Conservation (phyloP, 169 alveolate genomes). For the Eimeria necatrix region DNA sequence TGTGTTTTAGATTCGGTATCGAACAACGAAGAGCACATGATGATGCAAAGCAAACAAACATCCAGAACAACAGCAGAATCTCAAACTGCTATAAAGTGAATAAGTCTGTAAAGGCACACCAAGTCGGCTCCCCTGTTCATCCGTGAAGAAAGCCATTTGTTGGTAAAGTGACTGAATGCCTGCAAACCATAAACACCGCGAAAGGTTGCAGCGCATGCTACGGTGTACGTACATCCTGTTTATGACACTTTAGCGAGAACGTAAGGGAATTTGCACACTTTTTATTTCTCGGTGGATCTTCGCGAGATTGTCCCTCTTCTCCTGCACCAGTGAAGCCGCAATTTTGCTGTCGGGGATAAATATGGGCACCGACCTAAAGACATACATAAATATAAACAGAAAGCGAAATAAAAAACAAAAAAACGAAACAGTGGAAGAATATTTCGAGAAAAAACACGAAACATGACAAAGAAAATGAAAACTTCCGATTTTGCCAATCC, state of each 20-base stretch:
- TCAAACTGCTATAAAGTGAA: no score
- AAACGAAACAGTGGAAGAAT: neutral
- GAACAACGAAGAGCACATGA: no score
- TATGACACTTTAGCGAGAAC: neutral
- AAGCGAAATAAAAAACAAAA: neutral
- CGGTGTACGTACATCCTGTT: neutral
- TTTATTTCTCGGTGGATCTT: slow-evolving; percentile 64
- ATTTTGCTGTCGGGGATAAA: slow-evolving; percentile 51
- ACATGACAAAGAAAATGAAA: neutral
- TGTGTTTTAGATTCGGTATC: no score
- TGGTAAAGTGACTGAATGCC: slow-evolving; percentile 74
- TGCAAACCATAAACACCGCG: neutral
- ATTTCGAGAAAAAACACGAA: neutral
- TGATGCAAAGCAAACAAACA: no score
- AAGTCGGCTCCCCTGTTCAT: slow-evolving; percentile 25
- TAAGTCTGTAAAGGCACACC: neutral
- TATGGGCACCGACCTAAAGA: slow-evolving; percentile 62
- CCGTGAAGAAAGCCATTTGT: slow-evolving; percentile 58
- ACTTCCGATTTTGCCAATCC: neutral
- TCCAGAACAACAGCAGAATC: no score
- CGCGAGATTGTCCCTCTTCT: slow-evolving; percentile 64
- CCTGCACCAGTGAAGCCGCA: slow-evolving; percentile 34
- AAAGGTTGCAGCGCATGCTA: neutral
- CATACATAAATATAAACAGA: neutral
- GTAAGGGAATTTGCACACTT: neutral